Evolutionary conservation across 768 basidiomycete genomes (phyloP), one percentile per base, ranked within the genome.

Genomic region (Panaeolus cyanescens): DNA sequence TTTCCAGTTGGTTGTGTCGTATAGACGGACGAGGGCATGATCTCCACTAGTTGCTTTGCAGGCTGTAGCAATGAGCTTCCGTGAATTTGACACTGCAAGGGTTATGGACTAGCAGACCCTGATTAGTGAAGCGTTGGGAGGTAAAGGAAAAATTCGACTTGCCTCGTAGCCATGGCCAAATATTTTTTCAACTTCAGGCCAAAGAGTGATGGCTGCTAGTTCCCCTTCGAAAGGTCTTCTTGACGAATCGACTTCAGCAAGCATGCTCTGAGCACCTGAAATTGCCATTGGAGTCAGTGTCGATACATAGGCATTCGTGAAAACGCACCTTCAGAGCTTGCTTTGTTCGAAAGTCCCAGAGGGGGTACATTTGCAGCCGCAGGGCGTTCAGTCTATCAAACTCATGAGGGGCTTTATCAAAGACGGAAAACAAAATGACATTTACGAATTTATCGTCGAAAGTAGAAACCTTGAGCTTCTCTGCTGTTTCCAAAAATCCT

Each of bases 101-200:
- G 91, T 84, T 53, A 96, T 91, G 7, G 92, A 90, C 93, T 96
- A 61, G 20, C n/a, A 22, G 54, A 60, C 30, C n/a, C n/a, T n/a
- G 55, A n/a, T 32, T 12, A 36, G 39, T 59, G 20, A 2, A 17
- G 31, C 40, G 20, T 36, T 17, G n/a, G 53, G 15, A 20, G 15
- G 10, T 32, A 37, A 39, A 34, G n/a, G 56, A 9, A 40, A 28
- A 13, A 17, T 30, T 32, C 61, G 37, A 9, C 76, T 56, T 62
- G 91, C 94, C 84, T 99, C 97, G 68, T 98, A 99, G 39, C 96
- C 95, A 73, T 99, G 97, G 4, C 96, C 97, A 72, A 97, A 99
- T 0, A 99, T 81, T 72, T 99, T 99, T 68, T 99, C 97, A 1
- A 87, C 79, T 76, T 99, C 97, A 0, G 96, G 97, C 97, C 97